Base-by-base conservation (phyloP, 768 basidiomycete genomes). In the Rhizopogon vesiculosus region DNA sequence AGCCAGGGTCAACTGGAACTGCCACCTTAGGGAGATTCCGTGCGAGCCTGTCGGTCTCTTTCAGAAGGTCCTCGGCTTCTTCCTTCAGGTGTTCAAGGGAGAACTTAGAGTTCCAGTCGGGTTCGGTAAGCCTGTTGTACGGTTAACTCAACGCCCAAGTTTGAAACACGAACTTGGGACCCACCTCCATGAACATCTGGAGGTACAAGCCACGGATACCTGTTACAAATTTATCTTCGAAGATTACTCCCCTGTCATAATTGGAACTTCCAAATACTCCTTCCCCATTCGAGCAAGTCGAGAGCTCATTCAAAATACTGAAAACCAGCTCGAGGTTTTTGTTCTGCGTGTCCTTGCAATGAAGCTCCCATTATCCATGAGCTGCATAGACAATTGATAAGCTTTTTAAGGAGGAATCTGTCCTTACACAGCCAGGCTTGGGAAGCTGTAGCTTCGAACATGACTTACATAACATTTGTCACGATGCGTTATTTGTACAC, bases 391-490 rank as follows among this genome's bases (percentile, higher is more conserved):
- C 7, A 15, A n/a, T 56, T 43, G 54, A 33, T 15, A 44, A 16
- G 12, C n/a, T 22, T 18, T 6, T 25, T 3, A 2, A 25, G 22
- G 22, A 25, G 22, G 3, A 13, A 25, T 5, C 18, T 1, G 8
- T 5, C 8, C 8, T 22, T 10, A 55, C 68, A 8, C 57, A 31
- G 5, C 66, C 69, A 68, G 2, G 68, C 64, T 61, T 25, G n/a
- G 55, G 13, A 6, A 39, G 13, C 22, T 25, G 22, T 3, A 25
- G 22, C 22, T 54, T 66, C 70, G 16, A 66, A 58, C 15, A 33
- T 33, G 22, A 68, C 69, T 69, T 38, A 0, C n/a, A n/a, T n/a
- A n/a, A n/a, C n/a, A n/a, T n/a, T n/a, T n/a, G n/a, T n/a, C n/a
- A n/a, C n/a, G n/a, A n/a, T n/a, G n/a, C n/a, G n/a, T n/a, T n/a